Evolutionary conservation across 202 grass and related monocot species (phyloP).

Genomic region (Panicum virgatum): DNA sequence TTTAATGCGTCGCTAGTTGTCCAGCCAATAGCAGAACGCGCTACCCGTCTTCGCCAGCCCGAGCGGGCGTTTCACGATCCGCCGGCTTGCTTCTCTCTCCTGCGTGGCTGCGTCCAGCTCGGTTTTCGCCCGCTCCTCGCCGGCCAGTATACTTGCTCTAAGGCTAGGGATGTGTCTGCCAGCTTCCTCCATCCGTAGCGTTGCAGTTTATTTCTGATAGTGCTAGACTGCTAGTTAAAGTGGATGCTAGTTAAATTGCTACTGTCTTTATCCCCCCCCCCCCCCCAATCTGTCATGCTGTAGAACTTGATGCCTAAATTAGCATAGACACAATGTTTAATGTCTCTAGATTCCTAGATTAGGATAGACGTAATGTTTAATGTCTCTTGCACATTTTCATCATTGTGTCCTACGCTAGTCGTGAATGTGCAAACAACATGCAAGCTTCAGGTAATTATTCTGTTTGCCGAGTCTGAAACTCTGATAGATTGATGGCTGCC

Average conservation of each 20-base stretch:
- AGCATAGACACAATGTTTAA: conserved; percentile 7
- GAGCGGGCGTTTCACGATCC: too few relatives aligned
- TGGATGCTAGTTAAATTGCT: not conserved
- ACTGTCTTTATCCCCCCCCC: not conserved
- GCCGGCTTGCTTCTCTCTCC: too few relatives aligned
- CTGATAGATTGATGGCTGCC: not conserved
- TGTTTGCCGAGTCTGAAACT: not conserved
- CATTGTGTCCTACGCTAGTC: not conserved
- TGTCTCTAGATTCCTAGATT: conserved; percentile 10
- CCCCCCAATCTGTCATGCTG: not conserved
- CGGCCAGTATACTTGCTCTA: too few relatives aligned
- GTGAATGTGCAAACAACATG: not conserved
- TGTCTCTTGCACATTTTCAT: not conserved
- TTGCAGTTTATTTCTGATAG: not conserved
- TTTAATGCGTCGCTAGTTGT: too few relatives aligned
- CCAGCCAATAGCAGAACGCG: too few relatives aligned
- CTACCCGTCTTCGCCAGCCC: too few relatives aligned
- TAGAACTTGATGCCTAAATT: not conserved
- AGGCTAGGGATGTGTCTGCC: not conserved
- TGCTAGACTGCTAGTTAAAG: conserved; percentile 13
- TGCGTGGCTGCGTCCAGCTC: too few relatives aligned
- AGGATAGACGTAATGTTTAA: conserved; percentile 2
- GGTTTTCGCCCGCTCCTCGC: too few relatives aligned
- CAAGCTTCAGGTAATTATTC: not conserved
- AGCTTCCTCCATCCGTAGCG: not conserved